phyloP scores from a whole-genome alignment of 2,329 filamentous ascomycete genomes.

The Botrytis pseudocinerea region DNA sequence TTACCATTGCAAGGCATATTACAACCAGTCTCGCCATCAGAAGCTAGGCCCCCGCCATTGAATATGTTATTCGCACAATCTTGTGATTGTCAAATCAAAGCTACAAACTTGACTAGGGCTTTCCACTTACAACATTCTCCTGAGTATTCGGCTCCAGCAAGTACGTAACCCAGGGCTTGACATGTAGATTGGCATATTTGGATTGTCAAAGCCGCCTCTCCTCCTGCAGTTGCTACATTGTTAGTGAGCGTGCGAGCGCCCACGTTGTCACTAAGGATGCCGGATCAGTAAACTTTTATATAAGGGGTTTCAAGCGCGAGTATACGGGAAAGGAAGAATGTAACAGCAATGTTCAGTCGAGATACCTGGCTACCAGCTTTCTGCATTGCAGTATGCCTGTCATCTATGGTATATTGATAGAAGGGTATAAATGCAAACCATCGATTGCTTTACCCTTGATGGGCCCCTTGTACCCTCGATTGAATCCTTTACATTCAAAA shows the following conservation, averaged over 20 bases:
- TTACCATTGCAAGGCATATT: conserved; percentile 36
- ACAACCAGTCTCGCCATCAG: conserved; percentile 30
- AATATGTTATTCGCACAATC: conserved; percentile 25
- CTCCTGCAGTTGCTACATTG: conserved; percentile 26
- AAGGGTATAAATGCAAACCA: not conserved
- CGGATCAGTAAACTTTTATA: conserved; percentile 3
- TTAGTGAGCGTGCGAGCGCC: conserved; percentile 23
- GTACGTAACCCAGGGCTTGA: conserved; percentile 37
- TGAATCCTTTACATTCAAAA: not conserved
- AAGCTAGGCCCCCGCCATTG: conserved; percentile 24
- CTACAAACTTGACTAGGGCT: not conserved
- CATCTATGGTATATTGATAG: not conserved
- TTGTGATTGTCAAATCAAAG: conserved; percentile 14
- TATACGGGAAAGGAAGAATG: not conserved
- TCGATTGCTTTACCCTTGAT: not conserved
- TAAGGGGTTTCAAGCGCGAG: not conserved
- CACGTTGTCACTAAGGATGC: conserved; percentile 10
- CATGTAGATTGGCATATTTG: conserved; percentile 33
- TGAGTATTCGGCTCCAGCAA: conserved; percentile 50
- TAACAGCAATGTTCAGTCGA: not conserved
- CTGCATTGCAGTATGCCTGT: conserved; percentile 4
- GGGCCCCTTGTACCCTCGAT: not conserved
- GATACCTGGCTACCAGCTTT: not conserved
- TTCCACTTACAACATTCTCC: conserved; percentile 45
- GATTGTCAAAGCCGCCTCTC: conserved; percentile 29